These are phyloP conservation scores for Spathaspora girioi DNA, from an alignment of 805 yeast genomes.

Conservation along the genomic window DNA sequence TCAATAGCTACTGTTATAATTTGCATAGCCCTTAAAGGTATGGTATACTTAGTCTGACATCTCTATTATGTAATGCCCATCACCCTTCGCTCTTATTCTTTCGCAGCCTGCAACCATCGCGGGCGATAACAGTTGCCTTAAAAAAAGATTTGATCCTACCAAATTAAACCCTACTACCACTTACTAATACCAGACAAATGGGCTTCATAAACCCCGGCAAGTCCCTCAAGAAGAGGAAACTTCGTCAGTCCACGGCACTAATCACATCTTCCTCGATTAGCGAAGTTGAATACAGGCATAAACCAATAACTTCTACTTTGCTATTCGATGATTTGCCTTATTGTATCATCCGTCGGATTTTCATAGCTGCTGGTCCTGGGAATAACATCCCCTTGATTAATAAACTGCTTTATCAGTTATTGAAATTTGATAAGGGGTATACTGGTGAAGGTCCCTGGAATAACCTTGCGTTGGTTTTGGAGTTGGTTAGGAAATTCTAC, in stretches of 20 bases:
- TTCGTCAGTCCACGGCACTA: background rate
- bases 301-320: background rate
- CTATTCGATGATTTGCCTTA: constrained; percentile 29
- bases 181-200: constrained; percentile 11
- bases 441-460: constrained; percentile 15
- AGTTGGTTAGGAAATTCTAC: constrained; percentile 20
- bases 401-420: constrained; percentile 17
- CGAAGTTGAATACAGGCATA: background rate
- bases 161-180: background rate
- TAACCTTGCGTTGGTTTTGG: constrained; percentile 14
- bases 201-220: constrained; percentile 25
- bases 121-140: background rate
- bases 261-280: background rate
- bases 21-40: too few species aligned
- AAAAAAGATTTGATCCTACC: background rate
- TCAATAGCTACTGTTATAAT: too few species aligned
- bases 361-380: constrained; percentile 32
- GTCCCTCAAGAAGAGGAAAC: constrained; percentile 13
- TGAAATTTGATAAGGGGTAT: constrained; percentile 11
- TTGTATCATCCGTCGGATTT: constrained; percentile 39
- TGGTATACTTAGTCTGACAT: too few species aligned
- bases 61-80: too few species aligned
- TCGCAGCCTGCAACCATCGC: background rate
- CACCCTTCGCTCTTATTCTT: too few species aligned
- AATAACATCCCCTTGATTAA: constrained; percentile 34